These are phyloP conservation scores for Phtheirospermum japonicum DNA, from an alignment of 257 asterid genomes.

Conservation along the genomic window DNA sequence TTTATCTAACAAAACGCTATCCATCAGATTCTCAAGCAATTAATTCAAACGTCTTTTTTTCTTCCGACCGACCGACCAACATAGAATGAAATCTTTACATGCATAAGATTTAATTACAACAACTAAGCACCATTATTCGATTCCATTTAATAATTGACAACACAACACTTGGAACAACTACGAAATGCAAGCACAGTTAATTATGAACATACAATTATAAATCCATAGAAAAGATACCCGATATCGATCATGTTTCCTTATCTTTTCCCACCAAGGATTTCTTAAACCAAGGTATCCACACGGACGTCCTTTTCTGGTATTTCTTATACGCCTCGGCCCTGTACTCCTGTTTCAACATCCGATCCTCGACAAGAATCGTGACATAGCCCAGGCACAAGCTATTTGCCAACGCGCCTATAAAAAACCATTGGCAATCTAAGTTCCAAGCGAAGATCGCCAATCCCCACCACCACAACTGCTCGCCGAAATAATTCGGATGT, in stretches of 20 bases:
- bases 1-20: too few species aligned
- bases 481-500: slow-evolving; percentile 93
- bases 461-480: slow-evolving; percentile 99
- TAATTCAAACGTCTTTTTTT: too few species aligned
- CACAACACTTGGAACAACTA: background rate
- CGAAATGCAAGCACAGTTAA: background rate
- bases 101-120: too few species aligned
- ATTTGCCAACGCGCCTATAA: slow-evolving; percentile 63
- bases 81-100: too few species aligned
- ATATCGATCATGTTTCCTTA: slow-evolving; percentile 30
- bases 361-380: slow-evolving; percentile 75
- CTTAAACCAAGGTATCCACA: slow-evolving; percentile 90
- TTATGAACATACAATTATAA: slow-evolving; percentile 10
- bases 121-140: too few species aligned
- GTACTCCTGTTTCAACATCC: slow-evolving; percentile 68
- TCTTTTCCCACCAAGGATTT: slow-evolving; percentile 25
- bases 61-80: too few species aligned
- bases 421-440: slow-evolving; percentile 62
- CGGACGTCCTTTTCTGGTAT: slow-evolving; percentile 52
- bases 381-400: slow-evolving; percentile 82
- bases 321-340: slow-evolving; percentile 68
- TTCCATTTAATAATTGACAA: background rate
- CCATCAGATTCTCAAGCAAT: too few species aligned
- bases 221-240: background rate
- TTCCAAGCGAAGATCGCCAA: slow-evolving; percentile 67